phyloP scores from a whole-genome alignment of 2,329 filamentous ascomycete genomes.

The Xylaria sp. region DNA sequence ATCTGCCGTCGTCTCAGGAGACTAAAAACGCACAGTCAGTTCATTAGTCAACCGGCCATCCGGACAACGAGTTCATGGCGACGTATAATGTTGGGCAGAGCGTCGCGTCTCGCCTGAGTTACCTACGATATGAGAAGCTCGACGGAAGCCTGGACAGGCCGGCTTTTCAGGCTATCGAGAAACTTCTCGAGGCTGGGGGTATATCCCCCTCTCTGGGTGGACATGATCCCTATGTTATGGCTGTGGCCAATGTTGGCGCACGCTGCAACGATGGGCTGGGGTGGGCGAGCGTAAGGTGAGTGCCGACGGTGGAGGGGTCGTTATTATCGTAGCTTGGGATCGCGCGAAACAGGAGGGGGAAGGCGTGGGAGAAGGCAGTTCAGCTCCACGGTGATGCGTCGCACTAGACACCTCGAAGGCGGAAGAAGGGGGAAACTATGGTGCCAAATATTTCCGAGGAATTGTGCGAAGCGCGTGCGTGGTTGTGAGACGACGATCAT shows the following conservation, averaged over 20 bases:
- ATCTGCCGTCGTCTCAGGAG: constrained; percentile 93
- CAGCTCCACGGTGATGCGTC: constrained; percentile 20
- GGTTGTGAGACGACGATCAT: neutral
- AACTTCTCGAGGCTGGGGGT: constrained; percentile 83
- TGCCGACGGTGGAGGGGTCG: neutral
- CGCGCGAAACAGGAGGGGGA: constrained; percentile 1
- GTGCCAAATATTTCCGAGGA: neutral
- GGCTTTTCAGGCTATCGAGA: constrained; percentile 80
- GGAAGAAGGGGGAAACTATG: neutral
- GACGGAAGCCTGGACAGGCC: constrained; percentile 81
- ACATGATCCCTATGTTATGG: constrained; percentile 58
- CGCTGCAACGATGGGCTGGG: constrained; percentile 2
- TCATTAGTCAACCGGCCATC: constrained; percentile 15
- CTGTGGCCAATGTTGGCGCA: neutral
- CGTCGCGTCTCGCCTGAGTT: neutral
- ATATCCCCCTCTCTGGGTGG: constrained; percentile 64
- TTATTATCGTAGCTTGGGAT: constrained; percentile 19
- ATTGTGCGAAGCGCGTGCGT: neutral
- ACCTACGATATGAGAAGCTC: constrained; percentile 84
- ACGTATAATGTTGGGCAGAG: constrained; percentile 18
- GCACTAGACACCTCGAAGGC: constrained; percentile 1
- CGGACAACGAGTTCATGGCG: neutral
- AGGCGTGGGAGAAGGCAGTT: neutral
- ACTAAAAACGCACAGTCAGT: constrained; percentile 57
- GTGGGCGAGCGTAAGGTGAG: neutral